phyloP scores from a whole-genome alignment of 2,329 filamentous ascomycete genomes.

The Fusarium odoratissimum region DNA sequence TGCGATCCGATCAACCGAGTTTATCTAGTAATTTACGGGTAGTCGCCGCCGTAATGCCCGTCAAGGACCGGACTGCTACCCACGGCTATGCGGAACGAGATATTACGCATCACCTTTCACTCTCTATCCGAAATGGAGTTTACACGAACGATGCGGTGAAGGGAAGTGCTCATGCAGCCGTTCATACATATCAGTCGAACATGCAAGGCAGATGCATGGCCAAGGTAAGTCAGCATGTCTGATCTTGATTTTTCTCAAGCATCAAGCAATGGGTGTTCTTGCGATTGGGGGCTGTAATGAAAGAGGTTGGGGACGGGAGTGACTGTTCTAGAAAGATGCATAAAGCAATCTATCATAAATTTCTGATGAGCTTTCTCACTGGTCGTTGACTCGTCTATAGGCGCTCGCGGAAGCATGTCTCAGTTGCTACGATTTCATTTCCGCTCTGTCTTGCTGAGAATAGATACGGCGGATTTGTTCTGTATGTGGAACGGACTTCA shows the following conservation, averaged over 20 bases:
- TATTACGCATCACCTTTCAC: constrained; percentile 2
- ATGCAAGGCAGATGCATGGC: constrained; percentile 26
- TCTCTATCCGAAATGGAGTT: background rate
- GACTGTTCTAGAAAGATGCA: constrained; percentile 31
- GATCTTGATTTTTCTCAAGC: constrained; percentile 1
- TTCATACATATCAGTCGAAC: background rate
- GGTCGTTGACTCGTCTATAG: background rate
- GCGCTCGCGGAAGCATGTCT: constrained; percentile 22
- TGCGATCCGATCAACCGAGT: constrained; percentile 32
- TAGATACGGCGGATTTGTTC: constrained; percentile 2
- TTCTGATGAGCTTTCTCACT: constrained; percentile 8
- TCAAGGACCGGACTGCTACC: constrained; percentile 10
- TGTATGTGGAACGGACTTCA: constrained; percentile 18
- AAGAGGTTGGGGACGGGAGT: constrained; percentile 16
- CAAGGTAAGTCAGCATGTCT: constrained; percentile 10
- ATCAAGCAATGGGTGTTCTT: background rate
- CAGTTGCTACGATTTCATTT: constrained; percentile 13
- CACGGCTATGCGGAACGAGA: background rate
- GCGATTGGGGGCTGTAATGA: constrained; percentile 1
- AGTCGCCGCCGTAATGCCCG: constrained; percentile 1
- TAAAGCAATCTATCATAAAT: constrained; percentile 18
- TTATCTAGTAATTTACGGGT: background rate
- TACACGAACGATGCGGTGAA: constrained; percentile 32
- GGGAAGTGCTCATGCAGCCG: background rate
- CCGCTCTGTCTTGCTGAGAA: background rate